Conservation (phyloP, 129 eudicot species). For the Ambrosia trifida region DNA sequence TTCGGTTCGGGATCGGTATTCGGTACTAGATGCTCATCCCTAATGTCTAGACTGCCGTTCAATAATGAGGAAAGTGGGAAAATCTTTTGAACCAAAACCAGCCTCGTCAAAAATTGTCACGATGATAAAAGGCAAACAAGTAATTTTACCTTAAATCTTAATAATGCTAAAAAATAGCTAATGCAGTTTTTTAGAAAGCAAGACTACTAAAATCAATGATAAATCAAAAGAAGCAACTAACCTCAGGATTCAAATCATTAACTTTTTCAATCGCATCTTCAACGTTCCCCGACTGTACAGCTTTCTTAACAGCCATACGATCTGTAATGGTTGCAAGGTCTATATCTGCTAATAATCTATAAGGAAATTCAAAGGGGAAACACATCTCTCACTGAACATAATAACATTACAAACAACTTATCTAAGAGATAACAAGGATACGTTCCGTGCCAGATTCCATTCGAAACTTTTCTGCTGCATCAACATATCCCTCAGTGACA, state of each 20-base stretch:
- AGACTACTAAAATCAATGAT: background rate
- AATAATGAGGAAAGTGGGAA: background rate
- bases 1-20: no score
- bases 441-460: slow-evolving; percentile 91
- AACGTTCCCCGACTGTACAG: slow-evolving; percentile 87
- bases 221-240: slow-evolving; percentile 29
- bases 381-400: no score
- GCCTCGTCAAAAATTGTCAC: background rate
- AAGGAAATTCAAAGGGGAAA: slow-evolving; percentile 54
- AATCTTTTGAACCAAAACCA: background rate
- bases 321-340: slow-evolving; percentile 92
- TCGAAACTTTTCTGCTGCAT: slow-evolving; percentile 89
- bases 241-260: slow-evolving; percentile 98
- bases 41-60: no score
- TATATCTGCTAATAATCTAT: slow-evolving; percentile 72
- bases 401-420: slow-evolving; percentile 12
- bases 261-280: slow-evolving; percentile 99
- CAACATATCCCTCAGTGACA: slow-evolving; percentile 97
- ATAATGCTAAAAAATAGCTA: background rate
- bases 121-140: slow-evolving; percentile 16
- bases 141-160: slow-evolving; percentile 13
- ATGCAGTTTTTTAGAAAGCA: background rate
- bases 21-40: no score
- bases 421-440: slow-evolving; percentile 47
- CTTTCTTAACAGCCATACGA: slow-evolving; percentile 98